Evolutionary conservation across 345 rosid species (phyloP), one percentile per base, ranked within the genome.

Genomic region (Passiflora organensis): DNA sequence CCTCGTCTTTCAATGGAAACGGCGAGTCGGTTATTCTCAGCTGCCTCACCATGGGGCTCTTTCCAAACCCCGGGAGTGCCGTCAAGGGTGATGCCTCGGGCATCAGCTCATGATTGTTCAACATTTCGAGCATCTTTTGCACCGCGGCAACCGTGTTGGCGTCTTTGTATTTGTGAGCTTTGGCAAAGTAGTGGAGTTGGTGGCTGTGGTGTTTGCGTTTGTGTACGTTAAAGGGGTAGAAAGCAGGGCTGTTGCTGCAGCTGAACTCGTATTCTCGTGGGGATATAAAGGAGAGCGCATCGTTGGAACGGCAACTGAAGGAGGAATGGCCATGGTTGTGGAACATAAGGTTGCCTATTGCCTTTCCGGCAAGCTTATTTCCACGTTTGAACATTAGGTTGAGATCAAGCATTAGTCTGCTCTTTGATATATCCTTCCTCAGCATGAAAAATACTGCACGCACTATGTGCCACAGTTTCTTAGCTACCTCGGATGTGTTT

Each of bases 191-290:
- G 61, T 47, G 20, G 76, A 28, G 72, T 56, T 63, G 36, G 78
- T 25, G 71, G 60, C 60, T 64, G 80, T 68, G 78, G 71, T 75
- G 69, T 47, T 68, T 64, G 64, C 76, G 80, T 38, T 73, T 71
- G 73, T 51, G 59, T 56, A 53, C 13, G 22, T 48, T 47, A 49
- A 77, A 69, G 36, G 73, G 55, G 66, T 53, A 32, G 50, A 66
- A 17, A 10, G 80, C 71, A 0, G 97, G 98, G 74, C 80, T 87
- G 75, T 87, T 87, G 78, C 96, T 91, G 78, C 98, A 91, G 78
- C 96, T 85, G 72, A 91, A 91, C 74, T 91, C 98, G 60, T 87
- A 88, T 42, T 88, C 96, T 0, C 75, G 63, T 0, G 90, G 86
- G 22, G 86, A 80, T 4, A 84, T 22, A 77, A 82, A 84, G 24